Evolutionary conservation across 306 rosid species (phyloP).

Genomic region (Mimosa bimucronata): DNA sequence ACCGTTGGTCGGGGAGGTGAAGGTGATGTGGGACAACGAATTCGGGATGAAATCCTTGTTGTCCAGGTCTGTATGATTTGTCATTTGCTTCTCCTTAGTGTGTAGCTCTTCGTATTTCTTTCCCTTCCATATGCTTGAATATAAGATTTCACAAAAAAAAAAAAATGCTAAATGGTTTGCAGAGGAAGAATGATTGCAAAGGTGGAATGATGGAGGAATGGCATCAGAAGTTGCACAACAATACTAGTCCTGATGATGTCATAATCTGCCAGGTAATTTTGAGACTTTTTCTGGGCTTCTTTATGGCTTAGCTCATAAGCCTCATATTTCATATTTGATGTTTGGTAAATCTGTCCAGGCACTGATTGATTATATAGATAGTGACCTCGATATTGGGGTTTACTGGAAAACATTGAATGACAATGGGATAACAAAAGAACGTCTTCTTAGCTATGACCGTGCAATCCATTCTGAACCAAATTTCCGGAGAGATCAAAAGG

Average conservation of each 20-base stretch:
- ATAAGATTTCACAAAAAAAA: slow-evolving; percentile 33
- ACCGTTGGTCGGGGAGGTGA: slow-evolving; percentile 99
- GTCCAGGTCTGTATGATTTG: slow-evolving; percentile 66
- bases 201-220: slow-evolving; percentile 99
- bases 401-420: slow-evolving; percentile 95
- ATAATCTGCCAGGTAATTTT: slow-evolving; percentile 89
- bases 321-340: slow-evolving; percentile 37
- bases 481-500: slow-evolving; percentile 80
- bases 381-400: slow-evolving; percentile 73
- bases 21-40: slow-evolving; percentile 99
- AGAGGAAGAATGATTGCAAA: slow-evolving; percentile 86
- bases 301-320: slow-evolving; percentile 30
- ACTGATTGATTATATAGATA: slow-evolving; percentile 71
- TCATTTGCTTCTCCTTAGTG: slow-evolving; percentile 22
- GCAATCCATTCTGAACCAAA: slow-evolving; percentile 88
- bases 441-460: slow-evolving; percentile 96
- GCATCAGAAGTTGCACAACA: slow-evolving; percentile 99
- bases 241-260: slow-evolving; percentile 98
- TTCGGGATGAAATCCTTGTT: slow-evolving; percentile 97
- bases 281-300: slow-evolving; percentile 35
- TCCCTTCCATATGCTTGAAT: slow-evolving; percentile 34
- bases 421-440: slow-evolving; percentile 96
- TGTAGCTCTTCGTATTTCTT: slow-evolving; percentile 18
- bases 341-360: slow-evolving; percentile 64
- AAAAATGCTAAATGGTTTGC: slow-evolving; percentile 40